Conservation (phyloP, 2,329 filamentous ascomycete species). For the Aureobasidium leucospermi region DNA sequence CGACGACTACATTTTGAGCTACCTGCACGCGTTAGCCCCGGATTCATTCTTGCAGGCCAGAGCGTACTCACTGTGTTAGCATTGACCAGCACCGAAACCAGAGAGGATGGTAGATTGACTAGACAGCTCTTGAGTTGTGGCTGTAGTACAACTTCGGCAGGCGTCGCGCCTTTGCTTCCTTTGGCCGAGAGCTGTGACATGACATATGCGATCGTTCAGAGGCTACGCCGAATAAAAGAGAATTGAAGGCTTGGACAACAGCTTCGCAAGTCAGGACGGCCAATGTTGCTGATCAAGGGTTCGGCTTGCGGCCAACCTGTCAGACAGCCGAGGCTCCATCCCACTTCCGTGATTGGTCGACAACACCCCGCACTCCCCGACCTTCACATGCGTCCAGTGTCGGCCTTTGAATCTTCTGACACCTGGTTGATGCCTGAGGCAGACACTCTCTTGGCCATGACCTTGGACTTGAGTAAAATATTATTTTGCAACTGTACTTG, state of each 20-base stretch:
- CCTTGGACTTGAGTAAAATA: neutral
- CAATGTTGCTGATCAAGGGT: neutral
- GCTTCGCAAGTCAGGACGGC: neutral
- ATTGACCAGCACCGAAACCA: slow-evolving; percentile 80
- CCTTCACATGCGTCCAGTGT: slow-evolving; percentile 2
- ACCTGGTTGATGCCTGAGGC: neutral
- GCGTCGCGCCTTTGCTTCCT: neutral
- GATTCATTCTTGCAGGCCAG: neutral
- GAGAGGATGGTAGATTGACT: slow-evolving; percentile 78
- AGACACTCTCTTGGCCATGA: neutral
- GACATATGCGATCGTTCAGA: neutral
- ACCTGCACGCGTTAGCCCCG: slow-evolving; percentile 47
- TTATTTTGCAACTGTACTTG: neutral
- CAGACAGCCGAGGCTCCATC: neutral
- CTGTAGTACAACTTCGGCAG: slow-evolving; percentile 73
- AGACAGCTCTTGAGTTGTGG: slow-evolving; percentile 84
- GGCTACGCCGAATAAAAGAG: neutral
- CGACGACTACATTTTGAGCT: slow-evolving; percentile 92
- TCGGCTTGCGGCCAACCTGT: slow-evolving; percentile 5
- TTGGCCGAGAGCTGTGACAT: neutral
- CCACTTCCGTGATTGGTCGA: neutral
- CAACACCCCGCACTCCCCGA: neutral
- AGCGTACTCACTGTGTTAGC: slow-evolving; percentile 66
- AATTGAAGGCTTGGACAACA: neutral
- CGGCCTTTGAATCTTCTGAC: neutral